A percentile compares a stretch with the other conserved stretches of the same genome.
Conservation (phyloP, 805 yeast genomes). For the Yarrowia sp. region DNA sequence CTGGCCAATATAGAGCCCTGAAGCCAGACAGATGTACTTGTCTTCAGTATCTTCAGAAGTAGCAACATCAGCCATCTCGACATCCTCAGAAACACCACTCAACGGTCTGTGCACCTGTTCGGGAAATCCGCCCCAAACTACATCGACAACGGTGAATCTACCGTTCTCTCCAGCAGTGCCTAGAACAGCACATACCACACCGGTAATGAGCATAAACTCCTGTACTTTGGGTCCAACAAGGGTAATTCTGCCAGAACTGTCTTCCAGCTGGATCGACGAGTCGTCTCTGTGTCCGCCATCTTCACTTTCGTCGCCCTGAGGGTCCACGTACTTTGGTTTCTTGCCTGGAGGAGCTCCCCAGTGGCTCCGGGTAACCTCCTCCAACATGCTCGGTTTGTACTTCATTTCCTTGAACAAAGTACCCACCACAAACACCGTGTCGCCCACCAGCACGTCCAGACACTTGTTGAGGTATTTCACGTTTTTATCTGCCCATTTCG, state of each 20-base stretch:
- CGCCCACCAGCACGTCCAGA: slow-evolving; percentile 59
- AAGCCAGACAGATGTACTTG: slow-evolving; percentile 58
- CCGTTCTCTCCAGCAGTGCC: slow-evolving; percentile 88
- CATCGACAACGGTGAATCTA: slow-evolving; percentile 75
- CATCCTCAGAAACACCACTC: neutral
- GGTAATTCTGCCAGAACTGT: slow-evolving; percentile 83
- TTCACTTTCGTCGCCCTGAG: slow-evolving; percentile 41
- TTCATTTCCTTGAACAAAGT: slow-evolving; percentile 81
- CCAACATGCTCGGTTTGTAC: slow-evolving; percentile 77
- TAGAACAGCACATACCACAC: slow-evolving; percentile 77
- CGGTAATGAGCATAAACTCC: slow-evolving; percentile 65
- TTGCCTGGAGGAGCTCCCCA: slow-evolving; percentile 40
- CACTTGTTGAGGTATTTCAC: slow-evolving; percentile 48
- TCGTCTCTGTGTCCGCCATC: slow-evolving; percentile 43
- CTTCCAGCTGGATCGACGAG: slow-evolving; percentile 64
- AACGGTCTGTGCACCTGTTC: slow-evolving; percentile 28
- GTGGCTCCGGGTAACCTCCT: slow-evolving; percentile 52
- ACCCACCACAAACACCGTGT: slow-evolving; percentile 79
- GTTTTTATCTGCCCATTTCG: slow-evolving; percentile 50
- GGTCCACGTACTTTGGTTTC: slow-evolving; percentile 50
- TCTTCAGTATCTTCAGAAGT: neutral
- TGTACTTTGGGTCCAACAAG: slow-evolving; percentile 60
- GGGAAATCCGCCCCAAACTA: slow-evolving; percentile 64
- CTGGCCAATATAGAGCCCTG: slow-evolving; percentile 65
- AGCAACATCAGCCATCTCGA: neutral